Percentiles rank a stretch among this genome's conserved stretches.
These are phyloP conservation scores for Fusarium tjaetaba DNA, from an alignment of 2,329 filamentous ascomycete genomes.

Conservation along the genomic window DNA sequence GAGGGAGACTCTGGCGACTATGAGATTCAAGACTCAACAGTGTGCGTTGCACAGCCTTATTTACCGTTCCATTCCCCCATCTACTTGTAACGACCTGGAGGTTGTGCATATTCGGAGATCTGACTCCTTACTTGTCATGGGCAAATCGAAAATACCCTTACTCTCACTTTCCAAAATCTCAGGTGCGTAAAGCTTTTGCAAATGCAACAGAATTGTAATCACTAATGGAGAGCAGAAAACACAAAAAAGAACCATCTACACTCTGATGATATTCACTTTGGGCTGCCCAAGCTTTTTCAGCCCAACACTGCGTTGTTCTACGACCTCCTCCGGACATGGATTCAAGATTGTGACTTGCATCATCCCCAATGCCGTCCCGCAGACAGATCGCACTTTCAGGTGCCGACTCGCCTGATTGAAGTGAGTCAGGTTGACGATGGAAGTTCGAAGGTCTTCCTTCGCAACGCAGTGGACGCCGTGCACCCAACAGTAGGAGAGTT, in stretches of 20 bases:
- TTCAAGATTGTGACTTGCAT: constrained; percentile 12
- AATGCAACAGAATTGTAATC: too few species aligned
- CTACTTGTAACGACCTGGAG: not conserved
- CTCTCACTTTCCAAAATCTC: not conserved
- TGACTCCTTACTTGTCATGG: not conserved
- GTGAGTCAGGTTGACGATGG: not conserved
- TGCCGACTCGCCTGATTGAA: constrained; percentile 18
- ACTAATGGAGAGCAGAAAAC: not conserved
- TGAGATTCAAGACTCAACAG: not conserved
- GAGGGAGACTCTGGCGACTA: not conserved
- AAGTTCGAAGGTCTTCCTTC: not conserved
- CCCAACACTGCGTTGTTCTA: not conserved
- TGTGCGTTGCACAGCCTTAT: constrained; percentile 11
- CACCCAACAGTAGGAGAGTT: rapidly evolving
- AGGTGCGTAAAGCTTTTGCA: not conserved
- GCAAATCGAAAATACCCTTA: not conserved
- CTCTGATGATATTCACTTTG: not conserved
- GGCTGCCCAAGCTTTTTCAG: constrained; percentile 5
- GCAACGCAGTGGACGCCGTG: not conserved
- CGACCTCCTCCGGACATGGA: constrained; percentile 7
- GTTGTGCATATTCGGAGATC: not conserved
- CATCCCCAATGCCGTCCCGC: not conserved
- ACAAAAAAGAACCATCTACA: not conserved
- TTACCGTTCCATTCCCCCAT: not conserved
- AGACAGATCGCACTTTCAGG: not conserved